Conservation (phyloP, 2,329 filamentous ascomycete species). For the Calonectria pteridis region DNA sequence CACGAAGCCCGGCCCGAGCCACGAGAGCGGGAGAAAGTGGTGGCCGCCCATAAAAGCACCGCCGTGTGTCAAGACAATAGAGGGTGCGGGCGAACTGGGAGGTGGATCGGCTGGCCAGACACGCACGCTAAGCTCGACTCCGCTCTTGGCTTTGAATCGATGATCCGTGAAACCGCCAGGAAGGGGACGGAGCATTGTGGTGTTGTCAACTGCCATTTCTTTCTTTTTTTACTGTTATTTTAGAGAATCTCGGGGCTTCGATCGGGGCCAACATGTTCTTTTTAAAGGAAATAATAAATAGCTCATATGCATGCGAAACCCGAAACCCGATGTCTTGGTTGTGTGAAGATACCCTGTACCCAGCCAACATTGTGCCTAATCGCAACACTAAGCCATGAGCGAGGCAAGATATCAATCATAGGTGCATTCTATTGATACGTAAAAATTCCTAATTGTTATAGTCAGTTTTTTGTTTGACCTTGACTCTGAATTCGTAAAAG, state of each 20-base stretch:
- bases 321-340: background rate
- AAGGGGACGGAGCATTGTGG: background rate
- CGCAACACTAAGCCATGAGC: background rate
- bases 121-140: slow-evolving; percentile 1
- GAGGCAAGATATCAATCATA: too few species aligned
- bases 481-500: too few species aligned
- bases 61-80: slow-evolving; percentile 6
- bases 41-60: slow-evolving; percentile 8
- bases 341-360: background rate
- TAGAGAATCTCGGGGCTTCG: too few species aligned
- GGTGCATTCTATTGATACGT: background rate
- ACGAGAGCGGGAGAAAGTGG: background rate
- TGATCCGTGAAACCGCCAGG: background rate
- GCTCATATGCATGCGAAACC: background rate
- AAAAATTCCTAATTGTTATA: background rate
- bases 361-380: background rate
- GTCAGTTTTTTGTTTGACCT: too few species aligned
- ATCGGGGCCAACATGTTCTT: too few species aligned
- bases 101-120: background rate
- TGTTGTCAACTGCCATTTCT: background rate
- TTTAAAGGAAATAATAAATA: background rate
- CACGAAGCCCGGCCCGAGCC: slow-evolving; percentile 3
- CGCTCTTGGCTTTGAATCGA: background rate
- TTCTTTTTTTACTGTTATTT: background rate
- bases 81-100: background rate